A percentile compares a stretch with the other conserved stretches of the same genome.
These are phyloP conservation scores for Fragaria ananassa DNA, from an alignment of 306 rosid species.

Conservation along the genomic window DNA sequence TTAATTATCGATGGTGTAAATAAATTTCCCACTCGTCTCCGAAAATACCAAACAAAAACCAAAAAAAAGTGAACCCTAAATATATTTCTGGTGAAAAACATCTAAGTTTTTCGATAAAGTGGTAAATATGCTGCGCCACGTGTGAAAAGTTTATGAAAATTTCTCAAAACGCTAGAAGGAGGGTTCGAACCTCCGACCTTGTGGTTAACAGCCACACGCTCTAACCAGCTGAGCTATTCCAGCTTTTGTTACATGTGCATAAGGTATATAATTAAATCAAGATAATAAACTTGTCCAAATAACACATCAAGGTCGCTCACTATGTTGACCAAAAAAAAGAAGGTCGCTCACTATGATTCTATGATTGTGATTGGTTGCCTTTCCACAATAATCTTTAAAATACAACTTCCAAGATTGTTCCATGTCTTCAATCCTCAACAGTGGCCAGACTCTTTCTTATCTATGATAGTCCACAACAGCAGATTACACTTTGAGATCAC, in stretches of 20 bases:
- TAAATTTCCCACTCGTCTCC: rapidly evolving
- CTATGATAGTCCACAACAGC: neutral
- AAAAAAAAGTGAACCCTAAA: no score
- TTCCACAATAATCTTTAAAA: neutral
- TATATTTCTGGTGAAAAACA: no score
- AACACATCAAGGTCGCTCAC: no score
- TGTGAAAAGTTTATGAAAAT: no score
- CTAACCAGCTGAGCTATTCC: conserved; percentile 38
- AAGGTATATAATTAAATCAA: no score
- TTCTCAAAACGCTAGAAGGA: conserved; percentile 12
- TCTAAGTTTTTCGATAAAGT: no score
- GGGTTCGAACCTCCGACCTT: conserved; percentile 25
- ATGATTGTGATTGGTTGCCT: neutral
- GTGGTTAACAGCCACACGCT: conserved; percentile 34
- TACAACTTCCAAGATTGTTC: neutral
- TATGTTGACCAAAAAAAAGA: no score
- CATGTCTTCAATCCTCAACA: neutral
- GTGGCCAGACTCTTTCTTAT: neutral
- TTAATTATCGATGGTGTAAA: no score
- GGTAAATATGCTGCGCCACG: no score
- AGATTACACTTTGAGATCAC: neutral
- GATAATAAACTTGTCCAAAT: no score
- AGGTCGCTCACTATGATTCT: no score
- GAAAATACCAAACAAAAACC: no score
- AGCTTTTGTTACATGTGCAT: neutral